Evolutionary conservation across 2,329 filamentous ascomycete species (phyloP), one percentile per base, ranked within the genome.

Genomic region (Microdochium paspali): DNA sequence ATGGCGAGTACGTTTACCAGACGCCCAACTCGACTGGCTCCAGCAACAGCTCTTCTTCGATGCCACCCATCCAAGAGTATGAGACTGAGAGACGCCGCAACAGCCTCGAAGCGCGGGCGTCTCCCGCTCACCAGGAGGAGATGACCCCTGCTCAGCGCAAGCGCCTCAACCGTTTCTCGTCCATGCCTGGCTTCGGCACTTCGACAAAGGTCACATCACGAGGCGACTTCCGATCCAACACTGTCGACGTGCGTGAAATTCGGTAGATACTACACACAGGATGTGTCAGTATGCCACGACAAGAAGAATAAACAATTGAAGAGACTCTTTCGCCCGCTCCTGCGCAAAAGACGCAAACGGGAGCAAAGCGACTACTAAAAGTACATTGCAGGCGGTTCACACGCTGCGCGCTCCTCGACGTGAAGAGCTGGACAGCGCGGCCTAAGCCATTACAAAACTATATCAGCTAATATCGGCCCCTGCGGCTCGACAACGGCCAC

Each of bases 1-100:
- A 97, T 64, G 93, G 90, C 68, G 91, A 96, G 72, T 96, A 96
- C 71, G 76, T 95, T 65, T 94, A 90, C 75, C 76, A 82, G 61
- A 79, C 75, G 0, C 78, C 79, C 53, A 75, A 67, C 66, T 71
- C 71, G 46, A 81, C 77, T 1, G 77, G 77, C 48, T 80, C 76
- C 18, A 65, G 71, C 44, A 72, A 70, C 48, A 70, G 67, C 40
- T 65, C 61, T 47, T 56, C 58, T 28, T 53, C 52, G 35, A 40
- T 20, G 10, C 35, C 35, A 7, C 35, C 35, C 15, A 40, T 40
- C 35, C 15, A 40, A 18, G 35, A 40, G 18, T 40, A 40, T 20
- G 35, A 40, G 35, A 7, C 35, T 12, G 35, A 40, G 12, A 40
- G 35, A 20, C 35, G 35, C 15, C 35, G 35, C 35, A 60, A 52